Conservation (phyloP, 192 early-diverging fungal species). For the Funneliformis geosporum region DNA sequence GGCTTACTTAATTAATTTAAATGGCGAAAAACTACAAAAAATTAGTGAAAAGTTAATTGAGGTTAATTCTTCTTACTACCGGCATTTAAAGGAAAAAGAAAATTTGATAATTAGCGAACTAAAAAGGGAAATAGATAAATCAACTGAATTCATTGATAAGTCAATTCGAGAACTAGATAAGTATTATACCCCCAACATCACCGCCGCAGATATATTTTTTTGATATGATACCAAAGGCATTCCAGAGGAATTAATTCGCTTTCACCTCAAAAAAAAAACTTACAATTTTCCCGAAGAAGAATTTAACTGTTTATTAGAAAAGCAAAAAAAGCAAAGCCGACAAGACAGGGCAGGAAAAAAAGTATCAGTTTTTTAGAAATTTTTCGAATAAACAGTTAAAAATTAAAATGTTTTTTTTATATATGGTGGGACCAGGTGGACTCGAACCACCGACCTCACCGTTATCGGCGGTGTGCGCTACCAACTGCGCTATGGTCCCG, state of each 20-base stretch:
- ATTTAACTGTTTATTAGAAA: neutral
- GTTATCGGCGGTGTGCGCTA: neutral
- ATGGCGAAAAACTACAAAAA: conserved; percentile 3
- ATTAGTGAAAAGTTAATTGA: conserved; percentile 30
- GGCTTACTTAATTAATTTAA: conserved; percentile 10
- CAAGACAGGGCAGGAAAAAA: neutral
- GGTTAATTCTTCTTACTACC: conserved; percentile 9
- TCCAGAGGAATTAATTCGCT: conserved; percentile 11
- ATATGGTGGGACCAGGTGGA: neutral
- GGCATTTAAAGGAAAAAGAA: neutral
- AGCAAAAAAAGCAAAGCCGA: neutral
- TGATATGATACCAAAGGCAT: conserved; percentile 27
- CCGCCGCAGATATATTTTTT: conserved; percentile 20
- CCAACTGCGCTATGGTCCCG: neutral
- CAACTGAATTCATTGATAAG: neutral
- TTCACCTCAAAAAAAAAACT: neutral
- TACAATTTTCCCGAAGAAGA: conserved; percentile 6
- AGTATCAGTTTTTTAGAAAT: too few species aligned
- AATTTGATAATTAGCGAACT: conserved; percentile 26
- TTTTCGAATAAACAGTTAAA: too few species aligned
- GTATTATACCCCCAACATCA: neutral
- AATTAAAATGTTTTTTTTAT: too few species aligned
- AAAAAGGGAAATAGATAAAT: conserved; percentile 13
- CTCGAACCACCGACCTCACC: neutral
- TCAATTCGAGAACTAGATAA: conserved; percentile 8